These are phyloP conservation scores for Dalbergia cultrata DNA, from an alignment of 306 rosid genomes.

Conservation along the genomic window DNA sequence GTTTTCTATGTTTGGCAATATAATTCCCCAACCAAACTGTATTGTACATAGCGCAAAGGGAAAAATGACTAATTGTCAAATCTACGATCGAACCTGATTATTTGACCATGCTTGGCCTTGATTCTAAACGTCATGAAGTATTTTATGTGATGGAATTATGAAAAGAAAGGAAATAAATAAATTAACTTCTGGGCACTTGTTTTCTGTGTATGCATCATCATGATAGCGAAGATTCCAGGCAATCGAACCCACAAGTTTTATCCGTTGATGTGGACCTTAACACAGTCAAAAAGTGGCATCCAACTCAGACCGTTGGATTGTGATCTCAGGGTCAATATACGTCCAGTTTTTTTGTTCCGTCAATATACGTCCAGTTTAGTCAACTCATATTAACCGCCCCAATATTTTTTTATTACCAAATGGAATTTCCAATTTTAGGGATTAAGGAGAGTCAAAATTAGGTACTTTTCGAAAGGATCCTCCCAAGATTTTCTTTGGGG, in stretches of 20 bases:
- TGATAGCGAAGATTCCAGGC: constrained; percentile 58
- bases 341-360: no score
- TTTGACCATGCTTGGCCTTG: constrained; percentile 47
- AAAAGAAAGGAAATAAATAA: constrained; percentile 2
- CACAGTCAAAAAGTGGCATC: not conserved
- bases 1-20: no score
- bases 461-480: constrained; percentile 64
- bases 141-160: constrained; percentile 31
- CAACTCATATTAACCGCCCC: constrained; percentile 24
- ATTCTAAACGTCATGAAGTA: constrained; percentile 42
- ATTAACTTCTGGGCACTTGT: constrained; percentile 39
- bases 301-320: constrained; percentile 54
- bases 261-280: constrained; percentile 35
- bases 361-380: constrained; percentile 64
- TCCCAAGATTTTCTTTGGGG: constrained; percentile 54
- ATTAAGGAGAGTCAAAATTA: constrained; percentile 50
- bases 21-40: constrained; percentile 23
- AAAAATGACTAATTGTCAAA: constrained; percentile 48
- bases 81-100: constrained; percentile 54
- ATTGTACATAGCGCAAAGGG: constrained; percentile 41
- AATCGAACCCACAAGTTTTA: constrained; percentile 44
- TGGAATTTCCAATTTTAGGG: constrained; percentile 22
- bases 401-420: not conserved
- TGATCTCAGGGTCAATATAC: constrained; percentile 52
- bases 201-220: constrained; percentile 49